Evolutionary conservation across 139 green algal species (phyloP), one percentile per base, ranked within the genome.

Genomic region (Picochlorum sp.): DNA sequence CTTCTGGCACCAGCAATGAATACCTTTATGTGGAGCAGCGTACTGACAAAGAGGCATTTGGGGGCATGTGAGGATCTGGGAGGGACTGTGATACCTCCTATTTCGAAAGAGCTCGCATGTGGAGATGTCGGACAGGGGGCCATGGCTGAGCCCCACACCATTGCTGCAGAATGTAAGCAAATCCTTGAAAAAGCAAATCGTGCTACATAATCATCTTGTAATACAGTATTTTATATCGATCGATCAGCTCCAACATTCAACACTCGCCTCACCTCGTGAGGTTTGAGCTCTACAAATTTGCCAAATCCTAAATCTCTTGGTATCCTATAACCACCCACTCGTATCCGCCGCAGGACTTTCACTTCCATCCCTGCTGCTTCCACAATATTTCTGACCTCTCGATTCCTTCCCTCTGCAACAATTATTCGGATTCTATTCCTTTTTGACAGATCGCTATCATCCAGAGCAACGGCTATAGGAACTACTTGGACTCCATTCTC

Each of bases 1-100:
- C 51, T 97, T 70, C 44, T 83, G 15, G 86, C 90, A 0, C 91
- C 92, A 37, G 92, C 92, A 24, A 98, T 98, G 92, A 98, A 98
- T 82, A 98, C 92, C 0, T 70, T 83, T 50, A 98, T 98, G 92
- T 98, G 92, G 91, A 70, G 86, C 5, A 84, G 65, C 62, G 83
- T 85, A 13, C 86, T 95, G 66, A 98, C 92, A 2, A 55, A 16
- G 0, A 58, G 78, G 9, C 92, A 98, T 52, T 61, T 98, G 20
- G 45, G 24, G 3, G 61, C 49, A 4, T 65, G 94, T 8, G 8
- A 24, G 7, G 28, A 67, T 37, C 68, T 96, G n/a, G 88, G 87
- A 4, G 75, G 72, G 11, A 24, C 23, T 11, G 60, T 89, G 1
- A 63, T 98, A 0, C 59, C 71, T 4, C 88, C 93, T 0, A 73